Percentiles rank a stretch among this genome's conserved stretches.
phyloP scores from a whole-genome alignment of 306 rosid genomes.

The Vigna hirtella region DNA sequence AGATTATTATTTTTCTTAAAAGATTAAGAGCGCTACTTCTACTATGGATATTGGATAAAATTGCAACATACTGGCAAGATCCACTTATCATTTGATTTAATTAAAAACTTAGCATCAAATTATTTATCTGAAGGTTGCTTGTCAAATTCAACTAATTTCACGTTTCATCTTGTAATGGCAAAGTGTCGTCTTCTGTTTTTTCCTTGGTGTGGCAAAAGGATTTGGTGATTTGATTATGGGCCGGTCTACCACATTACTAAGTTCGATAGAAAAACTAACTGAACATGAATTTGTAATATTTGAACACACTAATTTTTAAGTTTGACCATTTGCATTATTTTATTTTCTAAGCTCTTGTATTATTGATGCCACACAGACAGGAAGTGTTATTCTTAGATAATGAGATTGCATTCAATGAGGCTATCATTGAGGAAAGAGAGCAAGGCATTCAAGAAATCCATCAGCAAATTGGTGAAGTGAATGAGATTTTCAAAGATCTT shows the following conservation, averaged over 20 bases:
- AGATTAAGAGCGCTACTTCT: not conserved
- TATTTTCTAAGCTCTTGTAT: conserved; percentile 38
- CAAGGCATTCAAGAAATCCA: conserved; percentile 98
- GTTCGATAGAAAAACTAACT: conserved; percentile 28
- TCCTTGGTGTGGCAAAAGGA: not conserved
- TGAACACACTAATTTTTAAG: conserved; percentile 18
- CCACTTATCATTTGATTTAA: not conserved
- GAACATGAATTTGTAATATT: conserved; percentile 30
- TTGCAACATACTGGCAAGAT: not conserved
- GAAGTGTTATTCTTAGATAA: conserved; percentile 86
- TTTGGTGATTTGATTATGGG: not conserved
- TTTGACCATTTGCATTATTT: conserved; percentile 20
- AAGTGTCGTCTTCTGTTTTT: conserved; percentile 2
- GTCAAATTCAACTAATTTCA: not conserved
- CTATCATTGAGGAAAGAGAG: conserved; percentile 95
- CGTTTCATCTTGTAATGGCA: conserved; percentile 10
- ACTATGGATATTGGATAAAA: not conserved
- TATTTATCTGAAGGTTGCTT: not conserved
- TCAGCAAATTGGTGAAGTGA: conserved; percentile 95
- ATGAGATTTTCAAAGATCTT: conserved; percentile 94
- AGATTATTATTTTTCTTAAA: conserved; percentile 1
- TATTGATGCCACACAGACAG: conserved; percentile 73
- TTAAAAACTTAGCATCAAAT: conserved; percentile 15
- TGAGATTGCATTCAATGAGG: conserved; percentile 94
- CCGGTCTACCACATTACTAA: conserved; percentile 9